A percentile compares a stretch with the other conserved stretches of the same genome.
Evolutionary conservation across 2,329 filamentous ascomycete species (phyloP).

Genomic region (Fulvia fulva): DNA sequence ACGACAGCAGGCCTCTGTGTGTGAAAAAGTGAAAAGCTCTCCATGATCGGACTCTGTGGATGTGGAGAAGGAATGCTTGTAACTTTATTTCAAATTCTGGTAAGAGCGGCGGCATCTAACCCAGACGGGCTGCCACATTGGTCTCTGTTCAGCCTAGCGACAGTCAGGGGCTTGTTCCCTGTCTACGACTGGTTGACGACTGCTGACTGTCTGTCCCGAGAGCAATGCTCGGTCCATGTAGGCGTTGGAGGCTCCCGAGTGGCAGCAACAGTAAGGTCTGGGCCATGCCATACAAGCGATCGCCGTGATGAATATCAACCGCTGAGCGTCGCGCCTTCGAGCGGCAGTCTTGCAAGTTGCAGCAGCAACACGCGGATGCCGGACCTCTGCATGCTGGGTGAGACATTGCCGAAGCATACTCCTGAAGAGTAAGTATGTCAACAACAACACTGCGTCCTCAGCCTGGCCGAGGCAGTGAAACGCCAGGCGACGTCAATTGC

Average conservation of each 20-base stretch:
- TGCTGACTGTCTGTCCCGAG: neutral
- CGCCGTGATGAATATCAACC: neutral
- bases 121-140: neutral
- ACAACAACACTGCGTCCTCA: neutral
- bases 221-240: neutral
- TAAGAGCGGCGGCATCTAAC: neutral
- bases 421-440: neutral
- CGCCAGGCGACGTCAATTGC: neutral
- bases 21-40: neutral
- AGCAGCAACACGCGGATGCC: neutral
- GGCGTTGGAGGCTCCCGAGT: no score
- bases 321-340: neutral
- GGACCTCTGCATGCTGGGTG: neutral
- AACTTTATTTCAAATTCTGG: neutral
- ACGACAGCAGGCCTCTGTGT: neutral
- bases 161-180: neutral
- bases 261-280: no score
- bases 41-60: neutral
- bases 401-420: constrained; percentile 2
- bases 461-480: neutral
- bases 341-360: neutral
- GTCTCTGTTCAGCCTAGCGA: neutral
- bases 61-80: neutral
- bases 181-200: neutral
- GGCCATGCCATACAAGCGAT: neutral